A percentile compares a stretch with the other conserved stretches of the same genome.
phyloP scores from a whole-genome alignment of 352 stramenopile genomes.

The Globisporangium camurandrum region DNA sequence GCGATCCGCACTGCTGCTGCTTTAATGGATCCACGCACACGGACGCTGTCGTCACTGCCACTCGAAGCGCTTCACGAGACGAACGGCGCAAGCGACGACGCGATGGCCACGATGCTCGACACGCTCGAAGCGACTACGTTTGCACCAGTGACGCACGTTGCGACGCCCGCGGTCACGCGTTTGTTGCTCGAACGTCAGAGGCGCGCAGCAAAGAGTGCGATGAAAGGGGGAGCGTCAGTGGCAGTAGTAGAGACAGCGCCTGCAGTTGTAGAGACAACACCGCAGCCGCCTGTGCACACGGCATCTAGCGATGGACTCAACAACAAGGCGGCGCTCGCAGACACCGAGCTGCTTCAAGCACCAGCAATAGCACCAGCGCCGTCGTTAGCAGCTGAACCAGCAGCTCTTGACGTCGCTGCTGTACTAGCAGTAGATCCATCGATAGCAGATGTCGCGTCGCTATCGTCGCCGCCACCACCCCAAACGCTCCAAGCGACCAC shows the following conservation, averaged over 20 bases:
- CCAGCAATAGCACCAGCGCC: background rate
- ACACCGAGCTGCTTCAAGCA: too few relatives aligned
- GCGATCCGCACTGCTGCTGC: background rate
- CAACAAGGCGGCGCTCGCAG: too few relatives aligned
- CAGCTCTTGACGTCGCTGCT: too few relatives aligned
- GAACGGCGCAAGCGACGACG: background rate
- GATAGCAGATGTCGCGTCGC: too few relatives aligned
- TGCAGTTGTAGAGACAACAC: background rate
- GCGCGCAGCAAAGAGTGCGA: background rate
- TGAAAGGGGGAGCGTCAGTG: background rate
- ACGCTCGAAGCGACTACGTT: conserved; percentile 7
- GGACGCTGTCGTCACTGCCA: background rate
- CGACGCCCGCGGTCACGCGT: conserved; percentile 10
- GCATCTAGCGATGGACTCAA: background rate
- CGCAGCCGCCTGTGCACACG: background rate
- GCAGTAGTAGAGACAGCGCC: background rate
- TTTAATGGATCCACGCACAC: background rate
- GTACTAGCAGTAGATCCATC: too few relatives aligned
- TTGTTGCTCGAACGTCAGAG: conserved; percentile 10
- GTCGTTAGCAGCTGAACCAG: background rate
- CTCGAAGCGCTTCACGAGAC: background rate
- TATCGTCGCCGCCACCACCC: too few relatives aligned
- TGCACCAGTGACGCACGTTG: background rate
- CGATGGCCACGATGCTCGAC: background rate
- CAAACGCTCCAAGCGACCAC: too few relatives aligned